phyloP scores from a whole-genome alignment of 192 early-diverging fungal species.

The Phlyctochytrium arcticum region DNA sequence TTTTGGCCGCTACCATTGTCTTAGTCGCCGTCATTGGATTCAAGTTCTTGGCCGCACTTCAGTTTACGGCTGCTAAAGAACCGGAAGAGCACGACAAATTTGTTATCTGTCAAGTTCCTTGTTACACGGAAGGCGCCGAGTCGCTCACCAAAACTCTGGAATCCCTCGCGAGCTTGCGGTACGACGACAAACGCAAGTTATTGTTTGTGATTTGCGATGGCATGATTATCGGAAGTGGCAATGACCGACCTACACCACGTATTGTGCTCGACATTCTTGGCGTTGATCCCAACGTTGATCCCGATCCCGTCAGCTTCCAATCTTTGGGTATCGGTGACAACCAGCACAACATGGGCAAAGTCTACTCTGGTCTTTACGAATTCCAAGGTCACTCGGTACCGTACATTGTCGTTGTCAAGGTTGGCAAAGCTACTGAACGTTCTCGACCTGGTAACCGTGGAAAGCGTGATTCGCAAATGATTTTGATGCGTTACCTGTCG shows the following conservation, averaged over 20 bases:
- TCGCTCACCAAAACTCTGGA: constrained; percentile 80
- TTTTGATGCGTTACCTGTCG: constrained; percentile 79
- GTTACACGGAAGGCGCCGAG: constrained; percentile 90
- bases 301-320: constrained; percentile 72
- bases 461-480: constrained; percentile 83
- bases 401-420: constrained; percentile 91
- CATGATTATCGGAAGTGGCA: constrained; percentile 90
- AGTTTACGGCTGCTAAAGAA: constrained; percentile 65
- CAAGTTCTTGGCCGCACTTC: constrained; percentile 94
- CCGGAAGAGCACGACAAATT: constrained; percentile 90
- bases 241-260: constrained; percentile 93
- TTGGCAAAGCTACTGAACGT: constrained; percentile 81
- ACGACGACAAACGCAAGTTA: constrained; percentile 85
- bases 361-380: constrained; percentile 94
- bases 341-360: constrained; percentile 93
- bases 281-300: constrained; percentile 65
- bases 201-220: constrained; percentile 87
- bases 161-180: constrained; percentile 67
- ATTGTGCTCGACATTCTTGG: constrained; percentile 77
- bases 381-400: constrained; percentile 83
- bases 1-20: constrained; percentile 74
- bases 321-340: constrained; percentile 86
- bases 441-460: constrained; percentile 72
- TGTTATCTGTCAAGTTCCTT: constrained; percentile 84
- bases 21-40: constrained; percentile 83